Evolutionary conservation across 306 rosid genomes (phyloP).

Genomic region (Gastrolobium bilobum): DNA sequence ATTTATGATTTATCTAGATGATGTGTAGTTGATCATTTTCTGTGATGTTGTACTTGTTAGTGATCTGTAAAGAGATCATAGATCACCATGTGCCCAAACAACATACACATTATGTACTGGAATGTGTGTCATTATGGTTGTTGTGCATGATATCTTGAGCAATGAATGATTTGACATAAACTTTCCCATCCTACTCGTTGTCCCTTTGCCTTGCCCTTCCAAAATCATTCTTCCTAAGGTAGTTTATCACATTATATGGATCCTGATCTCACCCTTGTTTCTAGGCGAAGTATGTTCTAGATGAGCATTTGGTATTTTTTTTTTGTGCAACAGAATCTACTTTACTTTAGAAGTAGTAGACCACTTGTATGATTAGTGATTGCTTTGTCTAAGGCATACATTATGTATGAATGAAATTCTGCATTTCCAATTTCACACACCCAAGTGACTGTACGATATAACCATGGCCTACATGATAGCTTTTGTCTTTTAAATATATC

Average conservation of each 20-base stretch:
- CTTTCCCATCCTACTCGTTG: not conserved
- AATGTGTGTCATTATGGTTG: slow-evolving; percentile 21
- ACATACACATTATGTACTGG: not conserved
- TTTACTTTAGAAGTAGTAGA: not conserved
- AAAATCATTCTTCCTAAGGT: no score
- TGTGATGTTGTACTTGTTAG: slow-evolving; percentile 14
- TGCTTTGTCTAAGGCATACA: not conserved
- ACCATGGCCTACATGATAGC: not conserved
- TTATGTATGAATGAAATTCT: not conserved
- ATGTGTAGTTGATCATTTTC: slow-evolving; percentile 4
- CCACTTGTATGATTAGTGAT: slow-evolving; percentile 5
- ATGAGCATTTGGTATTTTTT: not conserved
- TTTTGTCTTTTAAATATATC: not conserved
- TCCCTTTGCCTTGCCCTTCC: not conserved
- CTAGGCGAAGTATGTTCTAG: not conserved
- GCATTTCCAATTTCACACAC: not conserved
- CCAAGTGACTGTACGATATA: not conserved
- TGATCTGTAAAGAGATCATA: slow-evolving; percentile 3
- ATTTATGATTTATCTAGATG: slow-evolving; percentile 19
- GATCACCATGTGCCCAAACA: not conserved
- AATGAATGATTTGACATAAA: slow-evolving; percentile 18
- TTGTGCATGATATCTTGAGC: slow-evolving; percentile 2
- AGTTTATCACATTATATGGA: not conserved
- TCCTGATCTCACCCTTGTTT: not conserved
- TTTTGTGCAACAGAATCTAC: not conserved